A percentile compares a stretch with the other conserved stretches of the same genome.
These are phyloP conservation scores for Colletotrichum lentis DNA, from an alignment of 2,329 filamentous ascomycete genomes.

Conservation along the genomic window DNA sequence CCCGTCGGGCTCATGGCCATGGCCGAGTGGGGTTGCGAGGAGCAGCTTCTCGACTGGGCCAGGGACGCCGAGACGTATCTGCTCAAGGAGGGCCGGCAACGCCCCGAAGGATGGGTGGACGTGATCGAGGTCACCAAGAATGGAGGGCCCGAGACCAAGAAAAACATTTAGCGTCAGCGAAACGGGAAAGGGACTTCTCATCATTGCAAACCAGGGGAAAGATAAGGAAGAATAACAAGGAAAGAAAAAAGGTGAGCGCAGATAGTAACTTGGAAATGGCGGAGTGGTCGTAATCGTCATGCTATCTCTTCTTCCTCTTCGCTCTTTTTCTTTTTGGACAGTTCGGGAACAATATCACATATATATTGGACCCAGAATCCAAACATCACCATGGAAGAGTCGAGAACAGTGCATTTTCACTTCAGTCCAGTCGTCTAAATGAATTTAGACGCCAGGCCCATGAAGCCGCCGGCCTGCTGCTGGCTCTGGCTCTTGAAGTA, in stretches of 20 bases:
- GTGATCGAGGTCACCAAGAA: constrained; percentile 53
- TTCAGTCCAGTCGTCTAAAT: constrained; percentile 40
- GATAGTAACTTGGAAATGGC: background rate
- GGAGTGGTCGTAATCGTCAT: background rate
- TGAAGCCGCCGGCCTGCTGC: constrained; percentile 57
- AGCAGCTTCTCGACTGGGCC: constrained; percentile 69
- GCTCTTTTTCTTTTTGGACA: background rate
- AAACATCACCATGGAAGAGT: too few relatives aligned
- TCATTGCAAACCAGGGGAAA: background rate
- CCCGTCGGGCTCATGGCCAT: constrained; percentile 70
- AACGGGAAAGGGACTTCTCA: background rate
- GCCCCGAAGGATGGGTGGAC: constrained; percentile 67
- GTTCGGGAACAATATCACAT: too few relatives aligned
- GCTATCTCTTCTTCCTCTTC: background rate
- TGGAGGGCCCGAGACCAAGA: constrained; percentile 33
- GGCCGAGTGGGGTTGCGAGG: constrained; percentile 73
- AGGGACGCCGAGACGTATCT: constrained; percentile 65
- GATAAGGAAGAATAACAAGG: too few relatives aligned
- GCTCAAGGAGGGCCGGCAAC: constrained; percentile 58
- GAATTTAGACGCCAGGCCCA: constrained; percentile 58
- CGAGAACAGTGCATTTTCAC: background rate
- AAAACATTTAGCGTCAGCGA: constrained; percentile 12
- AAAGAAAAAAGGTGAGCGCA: background rate
- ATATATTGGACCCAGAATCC: background rate
- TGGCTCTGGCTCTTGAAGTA: constrained; percentile 80